Percentiles rank a stretch among this genome's conserved stretches.
These are phyloP conservation scores for Cordyceps sp. DNA, from an alignment of 2,329 filamentous ascomycete genomes.

Conservation along the genomic window DNA sequence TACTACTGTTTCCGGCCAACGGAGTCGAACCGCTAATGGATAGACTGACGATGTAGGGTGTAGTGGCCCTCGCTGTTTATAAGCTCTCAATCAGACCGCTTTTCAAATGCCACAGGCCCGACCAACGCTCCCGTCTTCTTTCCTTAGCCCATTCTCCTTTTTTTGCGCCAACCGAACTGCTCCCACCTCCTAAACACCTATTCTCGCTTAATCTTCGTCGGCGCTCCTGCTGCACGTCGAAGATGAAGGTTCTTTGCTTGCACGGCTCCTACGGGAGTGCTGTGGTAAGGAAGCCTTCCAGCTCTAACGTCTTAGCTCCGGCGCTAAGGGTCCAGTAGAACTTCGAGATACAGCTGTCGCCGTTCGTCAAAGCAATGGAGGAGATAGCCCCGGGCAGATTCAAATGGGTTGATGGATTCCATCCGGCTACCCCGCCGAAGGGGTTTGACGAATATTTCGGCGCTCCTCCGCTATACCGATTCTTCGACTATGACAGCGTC, in stretches of 20 bases:
- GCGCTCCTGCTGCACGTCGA: no score
- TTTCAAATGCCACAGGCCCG: no score
- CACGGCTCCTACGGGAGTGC: conserved; percentile 42
- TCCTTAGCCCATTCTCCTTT: no score
- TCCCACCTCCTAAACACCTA: no score
- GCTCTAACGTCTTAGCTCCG: neutral
- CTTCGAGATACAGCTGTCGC: conserved; percentile 35
- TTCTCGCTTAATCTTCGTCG: no score
- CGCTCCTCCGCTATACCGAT: conserved; percentile 35
- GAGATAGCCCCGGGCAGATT: conserved; percentile 14
- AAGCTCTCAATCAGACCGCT: no score
- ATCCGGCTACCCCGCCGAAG: conserved; percentile 29
- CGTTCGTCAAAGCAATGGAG: conserved; percentile 9
- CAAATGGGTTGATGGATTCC: conserved; percentile 33
- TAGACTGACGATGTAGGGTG: no score
- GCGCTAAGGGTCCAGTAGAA: conserved; percentile 20
- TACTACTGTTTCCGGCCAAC: no score
- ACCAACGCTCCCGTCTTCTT: no score
- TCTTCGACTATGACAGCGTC: conserved; percentile 30
- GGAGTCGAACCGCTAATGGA: no score
- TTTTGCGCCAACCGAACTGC: no score
- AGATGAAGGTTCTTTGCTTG: conserved; percentile 39
- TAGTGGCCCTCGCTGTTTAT: no score
- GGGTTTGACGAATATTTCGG: conserved; percentile 43
- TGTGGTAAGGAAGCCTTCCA: conserved; percentile 17